Conservation (phyloP, 2,329 filamentous ascomycete species). For the Chaetomium sp. region DNA sequence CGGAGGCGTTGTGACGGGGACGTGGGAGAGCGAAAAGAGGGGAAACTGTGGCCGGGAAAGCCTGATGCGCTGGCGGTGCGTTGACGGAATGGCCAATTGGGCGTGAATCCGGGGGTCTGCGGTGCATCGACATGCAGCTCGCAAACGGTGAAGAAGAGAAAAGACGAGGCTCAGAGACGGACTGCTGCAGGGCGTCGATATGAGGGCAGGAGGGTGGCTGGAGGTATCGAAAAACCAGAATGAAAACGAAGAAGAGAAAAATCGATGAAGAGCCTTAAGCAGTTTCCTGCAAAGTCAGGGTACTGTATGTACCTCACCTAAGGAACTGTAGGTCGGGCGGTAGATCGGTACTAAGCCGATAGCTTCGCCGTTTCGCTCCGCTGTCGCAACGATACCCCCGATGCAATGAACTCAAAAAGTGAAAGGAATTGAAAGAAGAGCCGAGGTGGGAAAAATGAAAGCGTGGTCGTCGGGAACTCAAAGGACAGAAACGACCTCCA, state of each 20-base stretch:
- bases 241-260: too few relatives aligned
- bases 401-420: too few relatives aligned
- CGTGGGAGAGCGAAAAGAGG: constrained; percentile 15
- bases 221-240: too few relatives aligned
- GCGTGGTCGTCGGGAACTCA: constrained; percentile 3
- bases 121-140: constrained; percentile 26
- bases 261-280: too few relatives aligned
- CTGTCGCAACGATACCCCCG: too few relatives aligned
- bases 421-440: neutral
- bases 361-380: too few relatives aligned
- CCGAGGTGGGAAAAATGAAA: neutral
- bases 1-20: constrained; percentile 32
- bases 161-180: constrained; percentile 9
- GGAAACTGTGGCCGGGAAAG: constrained; percentile 21
- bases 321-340: too few relatives aligned
- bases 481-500: neutral
- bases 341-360: too few relatives aligned
- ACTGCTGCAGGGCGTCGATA: neutral
- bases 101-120: constrained; percentile 20
- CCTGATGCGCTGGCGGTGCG: constrained; percentile 31
- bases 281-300: too few relatives aligned
- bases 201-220: too few relatives aligned
- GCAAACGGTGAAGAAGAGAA: constrained; percentile 15
- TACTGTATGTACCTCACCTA: too few relatives aligned
- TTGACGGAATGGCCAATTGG: constrained; percentile 26